Conservation (phyloP, 805 yeast species). For the Huiozyma sinensis region DNA sequence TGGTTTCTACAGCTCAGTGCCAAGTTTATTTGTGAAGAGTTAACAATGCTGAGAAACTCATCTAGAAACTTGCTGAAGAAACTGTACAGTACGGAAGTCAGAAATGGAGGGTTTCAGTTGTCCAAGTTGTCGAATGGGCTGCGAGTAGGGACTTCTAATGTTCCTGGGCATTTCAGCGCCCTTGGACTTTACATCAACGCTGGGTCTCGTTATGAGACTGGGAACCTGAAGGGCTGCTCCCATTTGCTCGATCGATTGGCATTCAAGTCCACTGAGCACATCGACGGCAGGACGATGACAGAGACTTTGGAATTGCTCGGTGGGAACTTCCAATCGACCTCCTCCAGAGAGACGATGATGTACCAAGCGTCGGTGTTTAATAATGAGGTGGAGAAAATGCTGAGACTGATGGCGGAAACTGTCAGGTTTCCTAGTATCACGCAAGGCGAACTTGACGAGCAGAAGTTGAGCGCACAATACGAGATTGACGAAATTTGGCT, state of each 20-base stretch:
- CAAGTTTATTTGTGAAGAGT: too few species aligned
- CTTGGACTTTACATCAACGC: constrained; percentile 83
- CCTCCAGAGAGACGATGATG: constrained; percentile 83
- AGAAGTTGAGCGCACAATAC: constrained; percentile 60
- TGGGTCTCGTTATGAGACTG: constrained; percentile 76
- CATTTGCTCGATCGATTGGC: constrained; percentile 83
- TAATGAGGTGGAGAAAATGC: constrained; percentile 70
- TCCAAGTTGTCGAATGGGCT: constrained; percentile 62
- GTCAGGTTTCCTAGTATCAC: constrained; percentile 60
- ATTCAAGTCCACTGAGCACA: constrained; percentile 55
- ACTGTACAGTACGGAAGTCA: constrained; percentile 12
- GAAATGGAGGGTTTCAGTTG: constrained; percentile 10
- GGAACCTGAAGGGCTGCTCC: constrained; percentile 54
- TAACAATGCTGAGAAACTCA: too few species aligned
- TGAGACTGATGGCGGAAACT: constrained; percentile 65
- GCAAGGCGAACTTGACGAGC: constrained; percentile 62
- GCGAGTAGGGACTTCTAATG: constrained; percentile 70
- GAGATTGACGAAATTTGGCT: constrained; percentile 75
- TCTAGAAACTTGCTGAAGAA: constrained; percentile 3
- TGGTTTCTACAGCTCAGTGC: too few species aligned
- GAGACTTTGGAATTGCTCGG: constrained; percentile 70
- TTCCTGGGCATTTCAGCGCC: constrained; percentile 87
- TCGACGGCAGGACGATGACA: constrained; percentile 58
- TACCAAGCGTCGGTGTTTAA: constrained; percentile 94
- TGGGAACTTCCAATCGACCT: constrained; percentile 88